Base-by-base conservation (phyloP, 2,329 filamentous ascomycete species). In the Orbilia blumenaviensis region DNA sequence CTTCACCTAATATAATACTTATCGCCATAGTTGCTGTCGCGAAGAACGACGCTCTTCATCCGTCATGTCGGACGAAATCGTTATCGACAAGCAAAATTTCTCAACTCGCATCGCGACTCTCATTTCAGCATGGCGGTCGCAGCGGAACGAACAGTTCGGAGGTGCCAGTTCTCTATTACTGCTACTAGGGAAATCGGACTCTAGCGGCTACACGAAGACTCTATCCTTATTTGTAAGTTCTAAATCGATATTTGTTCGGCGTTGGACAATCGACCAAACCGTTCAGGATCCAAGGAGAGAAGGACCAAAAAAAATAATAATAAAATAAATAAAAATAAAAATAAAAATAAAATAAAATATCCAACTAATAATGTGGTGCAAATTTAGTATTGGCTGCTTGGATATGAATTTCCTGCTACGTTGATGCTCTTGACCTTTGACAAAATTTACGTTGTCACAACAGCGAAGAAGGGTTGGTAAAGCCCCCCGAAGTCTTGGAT, bases 331-430 rank as follows among this genome's bases (percentile, higher is more conserved):
- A 46, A 46, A 46, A 46, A 23, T 23, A 14, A 23, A 12, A 12
- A 12, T 46, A 34, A 34, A 6, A 34, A 34, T 34, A 5, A 10
- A 34, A n/a, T n/a, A 42, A 44, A 16, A 23, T 27, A 18, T 66
- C 50, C 38, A 18, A 27, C 36, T 38, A 46, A 54, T 27, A 1
- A n/a, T 2, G 9, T 16, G n/a, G 12, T 32, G 23, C 29, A 14
- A 77, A 44, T 79, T 76, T 83, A 97, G 94, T 96, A 98, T 84
- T 99, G 96, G 96, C 87, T 99, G 66, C 88, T 99, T 78, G 95
- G 95, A 81, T 99, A 99, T 86, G 95, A 99, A 83, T 99, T 99
- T 82, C 95, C 95, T 34, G 94, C 94, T 41, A 99, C 95, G 0
- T 86, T 99, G 78, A 93, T 99, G 86, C 87, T 99, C 62, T 90